Conservation (phyloP, 441 rosid genomes). For the Arabidopsis hybrid region DNA sequence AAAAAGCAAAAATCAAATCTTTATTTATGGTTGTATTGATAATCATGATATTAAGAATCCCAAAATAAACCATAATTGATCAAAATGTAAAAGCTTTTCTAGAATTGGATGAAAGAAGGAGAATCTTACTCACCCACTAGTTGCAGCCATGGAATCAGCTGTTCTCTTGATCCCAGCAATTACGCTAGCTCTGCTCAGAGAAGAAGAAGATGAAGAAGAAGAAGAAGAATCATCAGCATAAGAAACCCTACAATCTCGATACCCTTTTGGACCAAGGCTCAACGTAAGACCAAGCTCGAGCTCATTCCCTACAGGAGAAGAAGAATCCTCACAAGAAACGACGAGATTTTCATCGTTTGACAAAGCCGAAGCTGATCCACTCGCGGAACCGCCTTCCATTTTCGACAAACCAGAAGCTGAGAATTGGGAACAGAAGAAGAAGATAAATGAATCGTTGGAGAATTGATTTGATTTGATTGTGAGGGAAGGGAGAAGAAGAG, state of each 20-base stretch:
- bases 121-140: constrained; percentile 62
- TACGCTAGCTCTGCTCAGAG: constrained; percentile 61
- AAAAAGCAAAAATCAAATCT: neutral
- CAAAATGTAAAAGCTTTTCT: constrained; percentile 25
- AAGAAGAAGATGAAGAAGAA: constrained; percentile 58
- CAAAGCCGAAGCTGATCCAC: constrained; percentile 64
- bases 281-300: constrained; percentile 73
- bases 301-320: constrained; percentile 64
- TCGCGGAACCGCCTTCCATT: constrained; percentile 46
- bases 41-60: neutral
- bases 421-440: constrained; percentile 3
- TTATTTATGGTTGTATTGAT: neutral
- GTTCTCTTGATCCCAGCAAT: constrained; percentile 68
- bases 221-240: constrained; percentile 67
- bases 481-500: constrained; percentile 22
- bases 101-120: constrained; percentile 18
- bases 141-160: constrained; percentile 67
- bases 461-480: constrained; percentile 15
- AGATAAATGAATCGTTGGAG: constrained; percentile 15
- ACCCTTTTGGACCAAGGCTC: constrained; percentile 56
- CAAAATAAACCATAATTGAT: constrained; percentile 12
- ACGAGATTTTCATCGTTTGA: constrained; percentile 65
- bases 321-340: constrained; percentile 81
- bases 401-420: neutral
- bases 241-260: constrained; percentile 54